Evolutionary conservation across 805 yeast species (phyloP), one percentile per base, ranked within the genome.

Genomic region (Komagataella phaffii): DNA sequence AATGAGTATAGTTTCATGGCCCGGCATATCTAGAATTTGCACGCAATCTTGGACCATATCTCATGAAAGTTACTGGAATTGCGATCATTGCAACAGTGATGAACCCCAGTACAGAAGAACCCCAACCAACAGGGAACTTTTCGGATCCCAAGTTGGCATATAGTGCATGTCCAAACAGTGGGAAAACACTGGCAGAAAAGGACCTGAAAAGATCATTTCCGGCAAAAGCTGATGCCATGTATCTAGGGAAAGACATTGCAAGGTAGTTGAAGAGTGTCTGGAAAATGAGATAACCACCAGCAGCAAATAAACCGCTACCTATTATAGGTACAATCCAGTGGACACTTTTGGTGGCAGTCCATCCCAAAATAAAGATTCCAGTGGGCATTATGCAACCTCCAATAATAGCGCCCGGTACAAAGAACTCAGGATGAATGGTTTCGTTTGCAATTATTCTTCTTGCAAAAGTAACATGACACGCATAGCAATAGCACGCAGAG

Each of bases 81-180:
- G 66, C 59, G 23, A 75, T 65, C 67, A 80, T 61, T 0, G 61
- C 74, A 24, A 73, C 47, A 3, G 72, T 59, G 44, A 77, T 56
- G 55, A 76, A 75, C 0, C 75, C 81, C 47, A 77, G 59, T 10
- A 78, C 54, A 5, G 76, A 68, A 2, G 75, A 65, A 2, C 83
- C 85, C 83, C 83, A 80, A 3, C 71, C 83, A 17, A 76, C 78
- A 1, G 85, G 84, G 59, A 67, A 81, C 45, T 68, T 71, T 1
- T 64, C 57, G n/a, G 69, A 70, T 3, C 64, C 66, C 48, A 72
- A 62, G 53, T 72, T 71, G 30, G 61, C 53, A 57, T 68, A 81
- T 70, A 80, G 65, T 3, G 73, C 68, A 18, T 64, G 56, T 3
- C 80, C 81, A 60, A 80, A 78, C 49, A 81, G 64, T 45, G 86